Percentiles rank a stretch among this genome's conserved stretches.
Conservation (phyloP, 2,329 filamentous ascomycete genomes). For the Stachybotrys echinatus region DNA sequence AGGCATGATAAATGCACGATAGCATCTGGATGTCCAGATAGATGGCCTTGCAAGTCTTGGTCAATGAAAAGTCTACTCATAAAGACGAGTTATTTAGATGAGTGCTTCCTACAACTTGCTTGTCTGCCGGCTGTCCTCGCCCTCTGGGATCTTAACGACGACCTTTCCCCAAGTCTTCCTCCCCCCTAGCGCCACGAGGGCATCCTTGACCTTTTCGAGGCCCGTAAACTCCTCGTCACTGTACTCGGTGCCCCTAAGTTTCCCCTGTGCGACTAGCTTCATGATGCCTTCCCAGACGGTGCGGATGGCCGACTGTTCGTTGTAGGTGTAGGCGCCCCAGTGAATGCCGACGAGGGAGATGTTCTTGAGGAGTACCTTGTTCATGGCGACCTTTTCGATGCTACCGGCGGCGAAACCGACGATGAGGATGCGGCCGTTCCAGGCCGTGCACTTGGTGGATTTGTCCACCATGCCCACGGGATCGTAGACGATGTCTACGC, state of each 20-base stretch:
- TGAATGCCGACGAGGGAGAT: slow-evolving; percentile 84
- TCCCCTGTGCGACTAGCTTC: slow-evolving; percentile 68
- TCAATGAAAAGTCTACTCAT: too few relatives aligned
- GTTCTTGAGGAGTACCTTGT: slow-evolving; percentile 90
- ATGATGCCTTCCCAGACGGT: slow-evolving; percentile 81
- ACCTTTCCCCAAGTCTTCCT: slow-evolving; percentile 95
- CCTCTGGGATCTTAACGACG: slow-evolving; percentile 73
- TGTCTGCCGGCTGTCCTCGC: slow-evolving; percentile 42
- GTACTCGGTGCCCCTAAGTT: slow-evolving; percentile 78
- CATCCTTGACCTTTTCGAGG: slow-evolving; percentile 70
- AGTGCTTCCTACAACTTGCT: slow-evolving; percentile 44
- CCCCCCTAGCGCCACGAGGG: slow-evolving; percentile 70
- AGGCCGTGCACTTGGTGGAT: slow-evolving; percentile 85
- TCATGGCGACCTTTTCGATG: slow-evolving; percentile 90
- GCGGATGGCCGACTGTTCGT: slow-evolving; percentile 65
- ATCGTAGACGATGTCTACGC: slow-evolving; percentile 93
- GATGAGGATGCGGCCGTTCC: slow-evolving; percentile 84
- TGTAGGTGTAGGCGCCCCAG: slow-evolving; percentile 78
- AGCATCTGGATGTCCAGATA: too few relatives aligned
- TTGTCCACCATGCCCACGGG: slow-evolving; percentile 85
- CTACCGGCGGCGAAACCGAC: slow-evolving; percentile 72
- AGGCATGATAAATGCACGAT: too few relatives aligned
- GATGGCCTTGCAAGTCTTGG: too few relatives aligned
- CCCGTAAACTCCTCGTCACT: slow-evolving; percentile 78
- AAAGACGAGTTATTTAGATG: background rate